Conservation (phyloP, 306 rosid species). For the Casuarina cunninghamiana region DNA sequence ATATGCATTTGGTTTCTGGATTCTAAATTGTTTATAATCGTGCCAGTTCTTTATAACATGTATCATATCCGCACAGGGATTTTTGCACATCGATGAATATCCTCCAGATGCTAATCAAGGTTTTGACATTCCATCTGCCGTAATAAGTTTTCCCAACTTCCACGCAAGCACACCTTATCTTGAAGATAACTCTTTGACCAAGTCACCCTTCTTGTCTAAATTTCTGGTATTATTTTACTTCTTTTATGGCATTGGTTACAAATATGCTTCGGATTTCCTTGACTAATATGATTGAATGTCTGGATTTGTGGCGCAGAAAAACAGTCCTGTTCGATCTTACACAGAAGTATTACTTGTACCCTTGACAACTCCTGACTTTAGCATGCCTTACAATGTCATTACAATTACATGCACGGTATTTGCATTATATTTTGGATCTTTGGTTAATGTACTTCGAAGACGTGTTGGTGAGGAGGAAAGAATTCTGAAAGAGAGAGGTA, state of each 20-base stretch:
- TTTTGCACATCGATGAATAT: constrained; percentile 93
- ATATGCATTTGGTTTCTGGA: constrained; percentile 19
- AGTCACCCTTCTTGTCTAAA: constrained; percentile 66
- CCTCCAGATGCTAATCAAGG: constrained; percentile 98
- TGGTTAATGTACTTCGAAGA: constrained; percentile 79
- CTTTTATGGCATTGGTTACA: constrained; percentile 6
- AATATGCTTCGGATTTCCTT: constrained; percentile 8
- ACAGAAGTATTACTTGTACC: constrained; percentile 91
- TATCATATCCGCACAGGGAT: constrained; percentile 56
- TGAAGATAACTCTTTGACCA: constrained; percentile 42
- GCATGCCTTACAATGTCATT: constrained; percentile 96
- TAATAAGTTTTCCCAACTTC: constrained; percentile 82
- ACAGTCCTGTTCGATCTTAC: constrained; percentile 64
- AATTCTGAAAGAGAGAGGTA: constrained; percentile 62
- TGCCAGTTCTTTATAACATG: constrained; percentile 18
- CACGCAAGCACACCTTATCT: constrained; percentile 53
- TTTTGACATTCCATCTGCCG: constrained; percentile 92
- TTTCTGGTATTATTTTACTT: constrained; percentile 52
- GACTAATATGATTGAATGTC: constrained; percentile 14
- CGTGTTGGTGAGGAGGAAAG: constrained; percentile 89
- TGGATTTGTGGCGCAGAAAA: constrained; percentile 54
- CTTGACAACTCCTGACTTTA: constrained; percentile 93
- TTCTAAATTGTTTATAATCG: constrained; percentile 14
- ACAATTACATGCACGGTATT: constrained; percentile 89
- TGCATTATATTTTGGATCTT: constrained; percentile 88